Evolutionary conservation across 345 rosid species (phyloP).

Genomic region (Camelina neglecta): DNA sequence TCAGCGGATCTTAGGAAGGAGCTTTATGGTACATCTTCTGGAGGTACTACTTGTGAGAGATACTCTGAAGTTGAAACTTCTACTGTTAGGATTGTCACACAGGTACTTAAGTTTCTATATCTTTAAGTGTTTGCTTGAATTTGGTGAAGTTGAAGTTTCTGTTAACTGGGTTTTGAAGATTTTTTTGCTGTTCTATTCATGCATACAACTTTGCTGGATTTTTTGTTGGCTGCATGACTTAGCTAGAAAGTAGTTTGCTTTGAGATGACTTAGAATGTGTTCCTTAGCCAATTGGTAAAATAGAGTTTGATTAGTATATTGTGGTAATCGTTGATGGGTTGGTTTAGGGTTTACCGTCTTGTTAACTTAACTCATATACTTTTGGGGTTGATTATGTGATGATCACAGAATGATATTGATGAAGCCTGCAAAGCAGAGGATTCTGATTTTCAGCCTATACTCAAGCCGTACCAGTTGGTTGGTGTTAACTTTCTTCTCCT

Average conservation of each 20-base stretch:
- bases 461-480: constrained; percentile 92
- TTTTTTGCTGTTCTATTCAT: constrained; percentile 1
- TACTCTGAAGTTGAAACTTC: constrained; percentile 89
- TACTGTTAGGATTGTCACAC: constrained; percentile 81
- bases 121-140: not conserved
- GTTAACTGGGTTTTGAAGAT: constrained; percentile 7
- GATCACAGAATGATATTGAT: constrained; percentile 75
- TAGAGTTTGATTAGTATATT: constrained; percentile 15
- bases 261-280: not conserved
- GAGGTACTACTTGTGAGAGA: constrained; percentile 58
- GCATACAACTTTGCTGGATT: not conserved
- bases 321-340: not conserved
- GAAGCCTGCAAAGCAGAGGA: constrained; percentile 74
- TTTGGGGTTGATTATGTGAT: constrained; percentile 29
- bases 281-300: not conserved
- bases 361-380: not conserved
- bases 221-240: not conserved
- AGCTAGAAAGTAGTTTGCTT: constrained; percentile 16
- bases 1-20: constrained; percentile 75
- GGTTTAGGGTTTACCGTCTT: not conserved
- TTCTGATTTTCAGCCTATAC: constrained; percentile 81
- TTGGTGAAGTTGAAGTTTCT: not conserved
- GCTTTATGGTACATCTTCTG: constrained; percentile 73
- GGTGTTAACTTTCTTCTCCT: constrained; percentile 97
- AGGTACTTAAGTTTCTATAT: constrained; percentile 51